A percentile compares a stretch with the other conserved stretches of the same genome.
phyloP scores from a whole-genome alignment of 495 filamentous ascomycete species.

The Trichoderma asperelloides region DNA sequence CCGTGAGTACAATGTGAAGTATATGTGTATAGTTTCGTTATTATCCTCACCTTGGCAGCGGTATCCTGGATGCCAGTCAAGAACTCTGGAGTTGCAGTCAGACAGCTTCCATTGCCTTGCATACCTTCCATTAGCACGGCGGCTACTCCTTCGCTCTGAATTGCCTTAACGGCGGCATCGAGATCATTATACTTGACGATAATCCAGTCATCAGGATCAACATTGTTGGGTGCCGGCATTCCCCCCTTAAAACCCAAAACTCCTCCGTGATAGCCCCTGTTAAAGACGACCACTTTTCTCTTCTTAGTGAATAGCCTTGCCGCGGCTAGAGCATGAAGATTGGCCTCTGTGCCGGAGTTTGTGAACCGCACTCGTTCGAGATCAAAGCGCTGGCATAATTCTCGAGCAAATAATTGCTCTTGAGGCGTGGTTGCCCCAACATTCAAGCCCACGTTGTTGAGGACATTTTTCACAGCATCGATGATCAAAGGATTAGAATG shows the following conservation, averaged over 20 bases:
- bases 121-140: constrained; percentile 53
- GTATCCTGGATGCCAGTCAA: constrained; percentile 23
- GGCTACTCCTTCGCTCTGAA: constrained; percentile 32
- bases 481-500: constrained; percentile 41
- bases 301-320: constrained; percentile 32
- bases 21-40: background rate
- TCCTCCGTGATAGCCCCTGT: constrained; percentile 48
- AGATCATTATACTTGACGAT: constrained; percentile 45
- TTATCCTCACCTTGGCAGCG: constrained; percentile 16
- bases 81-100: constrained; percentile 37
- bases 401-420: constrained; percentile 30
- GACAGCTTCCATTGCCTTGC: constrained; percentile 47
- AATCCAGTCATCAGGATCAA: constrained; percentile 37
- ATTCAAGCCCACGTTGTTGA: constrained; percentile 29
- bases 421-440: constrained; percentile 32
- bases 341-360: constrained; percentile 49
- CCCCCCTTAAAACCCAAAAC: constrained; percentile 31
- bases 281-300: constrained; percentile 40
- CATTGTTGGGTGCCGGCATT: constrained; percentile 18
- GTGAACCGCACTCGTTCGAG: constrained; percentile 40
- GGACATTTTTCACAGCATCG: constrained; percentile 25
- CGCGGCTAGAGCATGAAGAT: constrained; percentile 36
- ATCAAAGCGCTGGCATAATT: constrained; percentile 33
- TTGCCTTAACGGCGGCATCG: constrained; percentile 24
- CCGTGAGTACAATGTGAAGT: background rate